A percentile compares a stretch with the other conserved stretches of the same genome.
Evolutionary conservation across 345 rosid genomes (phyloP).

Genomic region (Physaria fendleri): DNA sequence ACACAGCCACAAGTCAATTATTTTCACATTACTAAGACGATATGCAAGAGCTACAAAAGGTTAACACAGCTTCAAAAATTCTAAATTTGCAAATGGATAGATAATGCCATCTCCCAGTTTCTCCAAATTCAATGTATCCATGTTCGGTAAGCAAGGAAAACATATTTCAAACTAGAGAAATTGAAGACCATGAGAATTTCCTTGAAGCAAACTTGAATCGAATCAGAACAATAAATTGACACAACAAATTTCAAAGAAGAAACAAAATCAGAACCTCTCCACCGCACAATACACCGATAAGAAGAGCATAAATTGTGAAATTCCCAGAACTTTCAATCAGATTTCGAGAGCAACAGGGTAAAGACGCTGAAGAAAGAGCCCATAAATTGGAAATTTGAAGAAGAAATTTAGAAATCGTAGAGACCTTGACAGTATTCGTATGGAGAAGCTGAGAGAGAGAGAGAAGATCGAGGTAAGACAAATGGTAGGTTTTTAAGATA

Average conservation of each 20-base stretch:
- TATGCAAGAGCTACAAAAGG: not conserved
- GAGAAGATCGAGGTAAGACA: slow-evolving; percentile 33
- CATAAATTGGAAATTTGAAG: too few relatives aligned
- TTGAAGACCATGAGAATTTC: not conserved
- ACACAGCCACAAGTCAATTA: not conserved
- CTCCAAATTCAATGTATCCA: not conserved
- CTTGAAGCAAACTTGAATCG: not conserved
- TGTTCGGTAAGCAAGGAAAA: not conserved
- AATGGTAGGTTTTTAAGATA: slow-evolving; percentile 19
- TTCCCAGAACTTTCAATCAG: not conserved
- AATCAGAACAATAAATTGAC: not conserved
- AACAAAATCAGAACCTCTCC: not conserved
- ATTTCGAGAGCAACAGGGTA: not conserved
- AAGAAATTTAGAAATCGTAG: not conserved
- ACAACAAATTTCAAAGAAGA: not conserved
- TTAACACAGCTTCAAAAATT: not conserved
- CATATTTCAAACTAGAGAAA: not conserved
- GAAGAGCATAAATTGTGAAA: not conserved
- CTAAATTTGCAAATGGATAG: not conserved
- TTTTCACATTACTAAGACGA: not conserved
- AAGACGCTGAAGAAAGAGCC: not conserved
- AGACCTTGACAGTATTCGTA: not conserved
- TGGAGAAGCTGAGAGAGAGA: not conserved
- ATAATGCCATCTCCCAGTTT: not conserved
- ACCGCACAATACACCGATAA: not conserved